phyloP scores from a whole-genome alignment of 768 basidiomycete species.

The Mycena crocata region DNA sequence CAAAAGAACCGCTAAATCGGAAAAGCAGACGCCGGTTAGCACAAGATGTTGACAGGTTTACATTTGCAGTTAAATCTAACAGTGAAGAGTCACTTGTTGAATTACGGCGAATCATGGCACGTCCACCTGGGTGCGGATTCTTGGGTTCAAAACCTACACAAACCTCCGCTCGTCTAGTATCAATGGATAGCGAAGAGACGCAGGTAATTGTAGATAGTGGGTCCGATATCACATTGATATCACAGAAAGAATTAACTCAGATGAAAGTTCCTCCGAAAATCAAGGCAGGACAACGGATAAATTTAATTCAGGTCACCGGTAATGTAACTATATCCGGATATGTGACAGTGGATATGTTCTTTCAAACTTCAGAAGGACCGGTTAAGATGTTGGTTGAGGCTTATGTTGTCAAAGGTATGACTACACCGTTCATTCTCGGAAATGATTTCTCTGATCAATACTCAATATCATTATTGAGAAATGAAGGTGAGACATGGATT shows the following conservation, averaged over 20 bases:
- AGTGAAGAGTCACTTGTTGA: conserved; percentile 23
- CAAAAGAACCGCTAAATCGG: too few relatives aligned
- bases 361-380: conserved; percentile 37
- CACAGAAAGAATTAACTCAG: conserved; percentile 25
- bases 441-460: conserved; percentile 50
- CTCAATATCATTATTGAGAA: conserved; percentile 40
- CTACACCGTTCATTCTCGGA: conserved; percentile 45
- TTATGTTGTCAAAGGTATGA: conserved; percentile 45
- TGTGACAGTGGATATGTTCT: conserved; percentile 39
- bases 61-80: neutral
- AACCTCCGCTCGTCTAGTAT: neutral
- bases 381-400: conserved; percentile 43
- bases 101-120: conserved; percentile 33
- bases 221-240: conserved; percentile 51
- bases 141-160: conserved; percentile 45
- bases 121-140: conserved; percentile 47
- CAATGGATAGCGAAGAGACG: conserved; percentile 2
- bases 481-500: conserved; percentile 23
- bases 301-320: conserved; percentile 48
- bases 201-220: conserved; percentile 43
- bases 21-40: conserved; percentile 21
- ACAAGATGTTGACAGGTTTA: conserved; percentile 3
- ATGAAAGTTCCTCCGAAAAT: conserved; percentile 31
- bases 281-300: conserved; percentile 41
- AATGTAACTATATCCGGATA: conserved; percentile 40